phyloP scores from a whole-genome alignment of 768 basidiomycete species.

The Tephrocybe sp. region DNA sequence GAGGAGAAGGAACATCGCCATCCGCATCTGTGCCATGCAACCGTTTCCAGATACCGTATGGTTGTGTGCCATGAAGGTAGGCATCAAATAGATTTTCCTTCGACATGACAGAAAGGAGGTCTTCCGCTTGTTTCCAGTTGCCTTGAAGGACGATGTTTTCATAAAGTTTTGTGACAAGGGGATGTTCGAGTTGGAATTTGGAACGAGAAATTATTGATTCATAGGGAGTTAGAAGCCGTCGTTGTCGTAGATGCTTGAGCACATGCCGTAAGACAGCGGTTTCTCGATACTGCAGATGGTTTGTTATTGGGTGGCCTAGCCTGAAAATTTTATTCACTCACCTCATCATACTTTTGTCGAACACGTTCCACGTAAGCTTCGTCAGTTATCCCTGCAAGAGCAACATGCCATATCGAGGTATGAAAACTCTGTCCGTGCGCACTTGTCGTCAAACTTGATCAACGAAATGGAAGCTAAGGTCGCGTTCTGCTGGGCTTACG shows the following conservation, averaged over 20 bases:
- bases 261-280: constrained; percentile 61
- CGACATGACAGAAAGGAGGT: constrained; percentile 47
- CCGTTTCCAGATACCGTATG: constrained; percentile 60
- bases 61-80: constrained; percentile 55
- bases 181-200: constrained; percentile 62
- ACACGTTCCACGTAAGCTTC: constrained; percentile 54
- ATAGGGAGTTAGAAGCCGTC: constrained; percentile 67
- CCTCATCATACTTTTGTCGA: constrained; percentile 57
- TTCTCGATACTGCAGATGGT: constrained; percentile 59
- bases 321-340: constrained; percentile 28
- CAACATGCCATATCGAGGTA: constrained; percentile 75
- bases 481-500: constrained; percentile 41
- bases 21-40: constrained; percentile 60
- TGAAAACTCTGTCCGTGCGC: constrained; percentile 74
- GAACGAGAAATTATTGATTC: constrained; percentile 54
- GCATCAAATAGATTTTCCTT: constrained; percentile 58
- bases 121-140: constrained; percentile 57
- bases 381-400: constrained; percentile 59
- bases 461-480: not conserved
- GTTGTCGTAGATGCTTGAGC: constrained; percentile 74
- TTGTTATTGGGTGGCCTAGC: constrained; percentile 8
- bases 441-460: constrained; percentile 29
- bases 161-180: constrained; percentile 65
- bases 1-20: constrained; percentile 60
- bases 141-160: constrained; percentile 64